phyloP scores from a whole-genome alignment of 2,329 filamentous ascomycete genomes.

The Colletotrichum sidae region DNA sequence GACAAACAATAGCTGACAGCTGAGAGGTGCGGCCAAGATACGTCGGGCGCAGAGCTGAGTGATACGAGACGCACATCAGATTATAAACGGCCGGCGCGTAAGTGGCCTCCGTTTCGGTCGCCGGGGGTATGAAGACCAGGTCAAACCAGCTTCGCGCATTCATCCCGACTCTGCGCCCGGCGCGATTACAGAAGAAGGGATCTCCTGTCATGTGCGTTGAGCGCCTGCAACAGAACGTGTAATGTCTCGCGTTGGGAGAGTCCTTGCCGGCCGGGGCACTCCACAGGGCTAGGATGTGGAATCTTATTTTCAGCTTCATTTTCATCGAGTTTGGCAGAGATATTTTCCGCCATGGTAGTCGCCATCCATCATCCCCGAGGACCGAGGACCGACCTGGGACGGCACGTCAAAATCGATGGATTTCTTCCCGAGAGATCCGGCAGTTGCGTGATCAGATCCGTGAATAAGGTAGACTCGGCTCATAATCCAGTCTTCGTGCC shows the following conservation, averaged over 20 bases:
- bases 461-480: not conserved
- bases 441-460: conserved; percentile 27
- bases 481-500: not conserved
- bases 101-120: not conserved
- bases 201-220: conserved; percentile 20
- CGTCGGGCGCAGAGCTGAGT: too few relatives aligned
- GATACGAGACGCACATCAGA: too few relatives aligned
- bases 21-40: too few relatives aligned
- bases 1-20: too few relatives aligned
- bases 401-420: not conserved
- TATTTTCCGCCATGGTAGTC: too few relatives aligned
- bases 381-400: too few relatives aligned
- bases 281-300: not conserved
- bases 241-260: not conserved
- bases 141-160: conserved; percentile 5
- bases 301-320: not conserved
- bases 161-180: conserved; percentile 9
- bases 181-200: not conserved
- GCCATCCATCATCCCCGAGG: too few relatives aligned
- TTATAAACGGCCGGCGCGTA: not conserved
- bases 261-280: not conserved
- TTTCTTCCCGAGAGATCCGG: conserved; percentile 24
- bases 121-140: not conserved
- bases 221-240: not conserved
- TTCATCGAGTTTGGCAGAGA: too few relatives aligned